These are phyloP conservation scores for Trichoderma endophyticum DNA, from an alignment of 2,329 filamentous ascomycete species.

Conservation along the genomic window DNA sequence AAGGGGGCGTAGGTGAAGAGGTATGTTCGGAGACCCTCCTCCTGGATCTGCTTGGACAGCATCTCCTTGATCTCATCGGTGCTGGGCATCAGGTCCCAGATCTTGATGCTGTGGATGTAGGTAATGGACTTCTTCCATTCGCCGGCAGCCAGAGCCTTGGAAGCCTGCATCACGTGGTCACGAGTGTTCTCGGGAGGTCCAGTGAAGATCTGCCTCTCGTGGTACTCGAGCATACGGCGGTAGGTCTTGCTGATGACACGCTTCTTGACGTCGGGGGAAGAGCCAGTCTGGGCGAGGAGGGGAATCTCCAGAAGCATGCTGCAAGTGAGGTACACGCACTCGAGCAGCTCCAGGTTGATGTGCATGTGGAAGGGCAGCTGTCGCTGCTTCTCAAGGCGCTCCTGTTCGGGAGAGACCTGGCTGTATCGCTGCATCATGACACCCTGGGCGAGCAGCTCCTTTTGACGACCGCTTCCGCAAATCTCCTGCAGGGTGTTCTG, in stretches of 20 bases:
- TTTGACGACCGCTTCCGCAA: constrained; percentile 93
- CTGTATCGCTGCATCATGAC: constrained; percentile 97
- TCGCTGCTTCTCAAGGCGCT: constrained; percentile 92
- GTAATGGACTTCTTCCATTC: constrained; percentile 97
- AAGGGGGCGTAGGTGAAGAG: constrained; percentile 99
- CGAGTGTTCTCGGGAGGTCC: constrained; percentile 97
- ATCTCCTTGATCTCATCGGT: constrained; percentile 92
- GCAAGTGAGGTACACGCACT: constrained; percentile 98
- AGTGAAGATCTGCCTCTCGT: constrained; percentile 98
- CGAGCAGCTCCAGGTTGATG: constrained; percentile 97
- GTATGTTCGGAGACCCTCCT: constrained; percentile 96
- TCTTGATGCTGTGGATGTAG: constrained; percentile 98
- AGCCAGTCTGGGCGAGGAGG: constrained; percentile 92
- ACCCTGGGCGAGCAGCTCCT: constrained; percentile 95
- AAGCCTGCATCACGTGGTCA: constrained; percentile 98
- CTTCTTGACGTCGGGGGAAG: constrained; percentile 95
- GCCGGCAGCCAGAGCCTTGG: constrained; percentile 91
- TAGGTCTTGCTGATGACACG: constrained; percentile 99
- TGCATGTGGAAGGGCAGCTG: constrained; percentile 99
- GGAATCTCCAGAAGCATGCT: constrained; percentile 99
- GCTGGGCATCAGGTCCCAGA: constrained; percentile 97
- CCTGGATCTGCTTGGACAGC: constrained; percentile 97
- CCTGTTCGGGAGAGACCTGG: constrained; percentile 95
- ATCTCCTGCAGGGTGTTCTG: constrained; percentile 98
- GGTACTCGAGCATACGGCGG: constrained; percentile 98